Evolutionary conservation across 1,139 yeast species (phyloP).

Genomic region (Hyphopichia pseudoburtonii): DNA sequence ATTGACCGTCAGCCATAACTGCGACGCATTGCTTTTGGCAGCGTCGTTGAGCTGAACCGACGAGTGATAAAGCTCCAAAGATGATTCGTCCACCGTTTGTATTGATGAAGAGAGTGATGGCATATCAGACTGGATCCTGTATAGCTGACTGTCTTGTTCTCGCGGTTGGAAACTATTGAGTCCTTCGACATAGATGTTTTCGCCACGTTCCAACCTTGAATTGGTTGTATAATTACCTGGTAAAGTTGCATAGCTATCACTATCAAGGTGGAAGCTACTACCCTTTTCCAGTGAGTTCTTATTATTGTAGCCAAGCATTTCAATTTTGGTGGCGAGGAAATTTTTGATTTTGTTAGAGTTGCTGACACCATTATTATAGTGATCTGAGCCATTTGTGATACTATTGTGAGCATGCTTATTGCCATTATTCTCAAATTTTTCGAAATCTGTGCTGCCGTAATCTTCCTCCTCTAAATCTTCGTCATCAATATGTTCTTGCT

Average conservation of each 20-base stretch:
- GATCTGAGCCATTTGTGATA: not conserved
- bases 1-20: conserved; percentile 3
- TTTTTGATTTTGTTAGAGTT: conserved; percentile 28
- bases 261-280: not conserved
- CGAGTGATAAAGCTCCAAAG: no score
- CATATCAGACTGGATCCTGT: conserved; percentile 7
- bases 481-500: conserved; percentile 2
- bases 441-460: not conserved
- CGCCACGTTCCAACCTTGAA: not conserved
- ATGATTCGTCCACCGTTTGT: no score
- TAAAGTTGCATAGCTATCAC: not conserved
- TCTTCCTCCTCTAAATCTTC: conserved; percentile 1
- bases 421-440: conserved; percentile 2
- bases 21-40: no score
- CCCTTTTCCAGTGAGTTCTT: conserved; percentile 3
- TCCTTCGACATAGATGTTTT: not conserved
- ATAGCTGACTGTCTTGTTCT: conserved; percentile 8
- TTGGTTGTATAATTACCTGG: not conserved
- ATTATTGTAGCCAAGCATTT: conserved; percentile 27
- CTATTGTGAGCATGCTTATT: not conserved
- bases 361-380: conserved; percentile 8
- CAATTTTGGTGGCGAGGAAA: conserved; percentile 34
- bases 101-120: conserved; percentile 1
- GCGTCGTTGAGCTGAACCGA: no score
- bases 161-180: conserved; percentile 1